A percentile compares a stretch with the other conserved stretches of the same genome.
Evolutionary conservation across 1,284 basidiomycete species (phyloP).

Genomic region (Anthracocystis setariae): DNA sequence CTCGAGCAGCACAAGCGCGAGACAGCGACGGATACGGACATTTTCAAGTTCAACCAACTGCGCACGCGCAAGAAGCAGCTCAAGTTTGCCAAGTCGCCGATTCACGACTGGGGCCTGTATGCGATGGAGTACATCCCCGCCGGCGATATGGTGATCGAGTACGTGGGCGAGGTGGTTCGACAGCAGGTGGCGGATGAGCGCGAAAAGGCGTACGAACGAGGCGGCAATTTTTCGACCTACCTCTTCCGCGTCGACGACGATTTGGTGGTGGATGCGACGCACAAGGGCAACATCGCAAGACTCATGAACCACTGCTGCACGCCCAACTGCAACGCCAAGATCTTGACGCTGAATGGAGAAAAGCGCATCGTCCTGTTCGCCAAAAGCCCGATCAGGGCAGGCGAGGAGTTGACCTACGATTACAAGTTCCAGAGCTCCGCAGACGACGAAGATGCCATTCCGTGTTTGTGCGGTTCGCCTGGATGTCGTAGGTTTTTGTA

Average conservation of each 20-base stretch:
- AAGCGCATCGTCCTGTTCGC: conserved; percentile 99
- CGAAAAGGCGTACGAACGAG: conserved; percentile 88
- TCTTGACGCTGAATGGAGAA: conserved; percentile 96
- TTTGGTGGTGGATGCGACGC: conserved; percentile 87
- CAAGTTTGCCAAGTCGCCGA: conserved; percentile 92
- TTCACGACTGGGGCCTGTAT: conserved; percentile 93
- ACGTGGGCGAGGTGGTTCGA: conserved; percentile 95
- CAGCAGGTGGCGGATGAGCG: conserved; percentile 95
- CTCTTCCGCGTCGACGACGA: conserved; percentile 70
- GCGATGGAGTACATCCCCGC: conserved; percentile 77
- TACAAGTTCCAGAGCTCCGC: conserved; percentile 67
- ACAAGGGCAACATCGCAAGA: conserved; percentile 88
- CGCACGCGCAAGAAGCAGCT: conserved; percentile 98
- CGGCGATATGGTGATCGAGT: conserved; percentile 99
- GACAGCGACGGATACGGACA: conserved; percentile 71
- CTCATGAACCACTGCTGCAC: conserved; percentile 83
- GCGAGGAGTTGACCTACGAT: conserved; percentile 68
- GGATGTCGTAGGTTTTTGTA: conserved; percentile 66
- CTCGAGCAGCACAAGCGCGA: conserved; percentile 88
- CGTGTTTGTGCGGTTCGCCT: conserved; percentile 69
- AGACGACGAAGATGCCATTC: conserved; percentile 67
- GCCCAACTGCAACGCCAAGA: conserved; percentile 96
- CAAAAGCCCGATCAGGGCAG: conserved; percentile 89
- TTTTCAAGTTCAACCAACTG: conserved; percentile 96
- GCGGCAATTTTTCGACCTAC: conserved; percentile 66